Percentiles rank a stretch among this genome's conserved stretches.
Evolutionary conservation across 2,329 filamentous ascomycete genomes (phyloP).

Genomic region (Talaromyces sp.): DNA sequence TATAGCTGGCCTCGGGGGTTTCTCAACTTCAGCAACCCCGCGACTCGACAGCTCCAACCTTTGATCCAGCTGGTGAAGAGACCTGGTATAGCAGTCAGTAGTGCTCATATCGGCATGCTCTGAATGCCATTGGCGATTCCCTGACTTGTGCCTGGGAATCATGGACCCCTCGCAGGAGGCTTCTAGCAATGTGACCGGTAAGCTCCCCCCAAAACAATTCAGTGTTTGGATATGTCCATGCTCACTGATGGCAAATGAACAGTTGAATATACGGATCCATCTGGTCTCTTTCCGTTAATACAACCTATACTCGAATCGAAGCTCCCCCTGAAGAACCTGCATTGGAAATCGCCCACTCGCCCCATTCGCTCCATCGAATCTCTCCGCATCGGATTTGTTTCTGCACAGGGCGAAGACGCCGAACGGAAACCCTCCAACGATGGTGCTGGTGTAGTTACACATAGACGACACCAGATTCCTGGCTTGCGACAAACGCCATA

Average conservation of each 20-base stretch:
- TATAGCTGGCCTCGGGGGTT: constrained; percentile 11
- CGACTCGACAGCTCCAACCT: constrained; percentile 6
- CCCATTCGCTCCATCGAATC: constrained; percentile 92
- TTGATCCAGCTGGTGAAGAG: not conserved
- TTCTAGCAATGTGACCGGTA: constrained; percentile 75
- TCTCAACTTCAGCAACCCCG: constrained; percentile 12
- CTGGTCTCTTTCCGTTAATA: constrained; percentile 81
- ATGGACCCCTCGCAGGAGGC: constrained; percentile 56
- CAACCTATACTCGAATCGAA: constrained; percentile 75
- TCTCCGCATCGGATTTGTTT: constrained; percentile 85
- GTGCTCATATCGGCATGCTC: constrained; percentile 31
- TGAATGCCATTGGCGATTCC: constrained; percentile 23
- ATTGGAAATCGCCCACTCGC: constrained; percentile 94
- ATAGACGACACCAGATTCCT: constrained; percentile 88
- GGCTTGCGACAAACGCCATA: constrained; percentile 92
- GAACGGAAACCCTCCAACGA: constrained; percentile 43
- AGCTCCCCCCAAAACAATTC: constrained; percentile 3
- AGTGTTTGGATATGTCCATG: constrained; percentile 6
- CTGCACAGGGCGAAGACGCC: constrained; percentile 52
- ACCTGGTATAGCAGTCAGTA: constrained; percentile 5
- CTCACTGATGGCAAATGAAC: constrained; percentile 23
- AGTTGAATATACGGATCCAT: constrained; percentile 97
- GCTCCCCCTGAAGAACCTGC: constrained; percentile 84
- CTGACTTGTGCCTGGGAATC: constrained; percentile 34
- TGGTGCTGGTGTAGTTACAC: constrained; percentile 38